Evolutionary conservation across 2,329 filamentous ascomycete species (phyloP).

Genomic region (Trichoderma aggressivum): DNA sequence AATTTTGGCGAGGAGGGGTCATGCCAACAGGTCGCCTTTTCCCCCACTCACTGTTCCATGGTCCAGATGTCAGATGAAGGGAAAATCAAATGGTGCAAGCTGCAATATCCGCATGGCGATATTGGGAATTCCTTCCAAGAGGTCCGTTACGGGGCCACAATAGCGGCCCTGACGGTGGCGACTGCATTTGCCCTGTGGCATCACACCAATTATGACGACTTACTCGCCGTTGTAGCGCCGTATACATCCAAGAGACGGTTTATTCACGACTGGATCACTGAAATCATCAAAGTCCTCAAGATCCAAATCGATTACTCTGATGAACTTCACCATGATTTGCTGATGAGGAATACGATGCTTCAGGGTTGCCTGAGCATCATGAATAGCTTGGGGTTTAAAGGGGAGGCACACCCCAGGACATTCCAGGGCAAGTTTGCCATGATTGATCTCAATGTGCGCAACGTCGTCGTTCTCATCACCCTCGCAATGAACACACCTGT

Average conservation of each 20-base stretch:
- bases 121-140: slow-evolving; percentile 48
- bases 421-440: slow-evolving; percentile 73
- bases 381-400: slow-evolving; percentile 71
- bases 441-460: slow-evolving; percentile 70
- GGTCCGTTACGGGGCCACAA: slow-evolving; percentile 53
- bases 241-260: slow-evolving; percentile 43
- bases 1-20: slow-evolving; percentile 63
- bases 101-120: slow-evolving; percentile 49
- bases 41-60: slow-evolving; percentile 58
- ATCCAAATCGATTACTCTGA: slow-evolving; percentile 78
- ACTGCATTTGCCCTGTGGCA: slow-evolving; percentile 45
- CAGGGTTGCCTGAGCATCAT: slow-evolving; percentile 76
- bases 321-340: slow-evolving; percentile 66
- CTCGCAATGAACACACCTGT: slow-evolving; percentile 58
- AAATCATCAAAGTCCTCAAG: slow-evolving; percentile 66
- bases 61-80: slow-evolving; percentile 57
- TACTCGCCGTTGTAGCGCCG: slow-evolving; percentile 65
- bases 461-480: slow-evolving; percentile 63
- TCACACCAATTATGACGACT: slow-evolving; percentile 61
- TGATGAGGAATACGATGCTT: slow-evolving; percentile 70
- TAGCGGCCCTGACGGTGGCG: slow-evolving; percentile 59
- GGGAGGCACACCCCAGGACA: slow-evolving; percentile 57
- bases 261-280: slow-evolving; percentile 59
- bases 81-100: slow-evolving; percentile 55
- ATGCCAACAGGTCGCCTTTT: slow-evolving; percentile 59